These are phyloP conservation scores for Dactylonectria estremocensis DNA, from an alignment of 2,329 filamentous ascomycete genomes.

Conservation along the genomic window DNA sequence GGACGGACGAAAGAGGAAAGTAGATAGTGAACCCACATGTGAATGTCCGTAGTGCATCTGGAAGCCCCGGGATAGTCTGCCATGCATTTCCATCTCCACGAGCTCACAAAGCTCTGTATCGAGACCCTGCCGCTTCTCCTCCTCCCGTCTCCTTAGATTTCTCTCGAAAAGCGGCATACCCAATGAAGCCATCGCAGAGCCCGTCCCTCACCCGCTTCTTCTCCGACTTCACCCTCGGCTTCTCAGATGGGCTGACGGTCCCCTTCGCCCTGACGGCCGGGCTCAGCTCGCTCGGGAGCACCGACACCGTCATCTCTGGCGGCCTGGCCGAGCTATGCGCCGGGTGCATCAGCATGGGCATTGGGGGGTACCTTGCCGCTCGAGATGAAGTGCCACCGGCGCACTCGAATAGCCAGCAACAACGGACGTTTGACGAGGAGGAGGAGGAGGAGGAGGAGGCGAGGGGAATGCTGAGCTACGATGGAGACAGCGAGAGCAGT, in stretches of 20 bases:
- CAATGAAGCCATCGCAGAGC: conserved; percentile 44
- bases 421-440: conserved; percentile 7
- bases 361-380: conserved; percentile 78
- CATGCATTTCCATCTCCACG: background rate
- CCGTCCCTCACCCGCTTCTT: conserved; percentile 60
- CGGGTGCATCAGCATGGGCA: conserved; percentile 81
- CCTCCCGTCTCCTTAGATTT: background rate
- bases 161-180: background rate
- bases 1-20: background rate
- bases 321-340: conserved; percentile 80
- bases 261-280: conserved; percentile 83
- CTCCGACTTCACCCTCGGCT: conserved; percentile 79
- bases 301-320: conserved; percentile 76
- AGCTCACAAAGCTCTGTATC: background rate
- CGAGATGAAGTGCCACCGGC: conserved; percentile 50
- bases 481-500: conserved; percentile 34
- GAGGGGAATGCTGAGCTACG: conserved; percentile 46
- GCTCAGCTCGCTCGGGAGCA: conserved; percentile 72
- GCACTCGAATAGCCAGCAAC: background rate
- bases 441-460: conserved; percentile 44
- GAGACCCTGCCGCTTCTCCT: background rate
- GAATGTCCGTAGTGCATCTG: background rate
- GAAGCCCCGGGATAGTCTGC: conserved; percentile 1
- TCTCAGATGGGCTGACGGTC: conserved; percentile 82
- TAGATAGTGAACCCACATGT: conserved; percentile 8